Evolutionary conservation across 345 rosid species (phyloP).

Genomic region (Gossypium thurberi): DNA sequence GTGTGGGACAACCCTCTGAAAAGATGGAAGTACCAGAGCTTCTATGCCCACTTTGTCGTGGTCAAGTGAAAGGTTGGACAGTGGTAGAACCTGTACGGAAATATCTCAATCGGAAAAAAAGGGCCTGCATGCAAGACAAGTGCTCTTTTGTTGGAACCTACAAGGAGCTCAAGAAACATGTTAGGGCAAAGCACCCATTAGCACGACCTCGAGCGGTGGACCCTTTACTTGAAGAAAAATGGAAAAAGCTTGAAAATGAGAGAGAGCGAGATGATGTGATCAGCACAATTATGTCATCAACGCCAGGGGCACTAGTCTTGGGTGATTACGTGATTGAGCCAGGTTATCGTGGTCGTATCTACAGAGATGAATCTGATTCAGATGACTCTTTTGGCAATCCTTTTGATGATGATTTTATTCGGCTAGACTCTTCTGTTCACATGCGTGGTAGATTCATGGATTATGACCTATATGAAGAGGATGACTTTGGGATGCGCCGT

Average conservation of each 20-base stretch:
- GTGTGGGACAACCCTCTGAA: constrained; percentile 19
- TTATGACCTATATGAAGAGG: constrained; percentile 32
- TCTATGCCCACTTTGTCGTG: constrained; percentile 77
- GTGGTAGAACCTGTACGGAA: constrained; percentile 70
- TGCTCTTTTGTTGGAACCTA: constrained; percentile 63
- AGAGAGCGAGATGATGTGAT: constrained; percentile 67
- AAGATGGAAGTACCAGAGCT: constrained; percentile 54
- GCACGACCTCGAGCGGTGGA: constrained; percentile 73
- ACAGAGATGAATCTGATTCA: constrained; percentile 31
- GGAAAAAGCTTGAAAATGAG: constrained; percentile 69
- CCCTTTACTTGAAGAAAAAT: constrained; percentile 59
- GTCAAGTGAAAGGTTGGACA: constrained; percentile 92
- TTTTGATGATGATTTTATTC: constrained; percentile 25
- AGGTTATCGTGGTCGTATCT: constrained; percentile 19
- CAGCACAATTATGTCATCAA: constrained; percentile 66
- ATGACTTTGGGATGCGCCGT: constrained; percentile 28
- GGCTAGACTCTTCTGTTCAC: constrained; percentile 32
- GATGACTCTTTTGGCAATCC: constrained; percentile 52
- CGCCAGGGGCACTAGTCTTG: constrained; percentile 67
- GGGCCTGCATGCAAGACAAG: constrained; percentile 71
- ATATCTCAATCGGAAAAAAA: constrained; percentile 57
- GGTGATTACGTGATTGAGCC: constrained; percentile 94
- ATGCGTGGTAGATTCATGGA: constrained; percentile 26
- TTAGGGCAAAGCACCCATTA: constrained; percentile 67
- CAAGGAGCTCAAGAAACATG: constrained; percentile 65